These are phyloP conservation scores for Trametes gibbosa DNA, from an alignment of 768 basidiomycete genomes.

Conservation along the genomic window DNA sequence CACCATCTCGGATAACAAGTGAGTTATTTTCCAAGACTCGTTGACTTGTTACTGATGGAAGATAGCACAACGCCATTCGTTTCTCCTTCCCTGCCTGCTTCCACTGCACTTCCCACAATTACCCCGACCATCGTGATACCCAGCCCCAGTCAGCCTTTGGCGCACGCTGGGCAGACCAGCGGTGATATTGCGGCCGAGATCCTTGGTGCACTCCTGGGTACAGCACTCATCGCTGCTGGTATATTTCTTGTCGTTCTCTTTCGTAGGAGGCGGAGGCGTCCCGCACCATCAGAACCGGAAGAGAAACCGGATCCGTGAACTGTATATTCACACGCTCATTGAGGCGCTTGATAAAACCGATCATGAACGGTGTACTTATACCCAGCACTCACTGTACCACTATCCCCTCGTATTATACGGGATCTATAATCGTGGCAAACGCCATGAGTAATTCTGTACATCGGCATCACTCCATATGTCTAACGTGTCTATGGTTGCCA, in stretches of 20 bases:
- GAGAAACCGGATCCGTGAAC: neutral
- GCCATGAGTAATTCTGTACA: conserved; percentile 2
- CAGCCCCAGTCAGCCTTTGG: neutral
- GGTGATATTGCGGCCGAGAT: conserved; percentile 22
- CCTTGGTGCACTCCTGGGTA: conserved; percentile 19
- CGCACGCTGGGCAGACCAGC: conserved; percentile 5
- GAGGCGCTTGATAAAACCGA: neutral
- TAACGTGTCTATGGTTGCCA: neutral
- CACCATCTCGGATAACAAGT: conserved; percentile 21
- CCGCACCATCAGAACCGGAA: neutral
- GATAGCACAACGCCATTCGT: conserved; percentile 20
- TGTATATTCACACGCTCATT: neutral
- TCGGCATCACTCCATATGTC: neutral
- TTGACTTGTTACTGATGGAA: neutral
- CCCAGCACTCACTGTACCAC: neutral
- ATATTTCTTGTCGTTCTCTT: neutral
- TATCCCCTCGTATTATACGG: neutral
- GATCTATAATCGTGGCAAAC: neutral
- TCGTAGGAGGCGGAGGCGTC: conserved; percentile 8
- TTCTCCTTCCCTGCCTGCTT: conserved; percentile 14
- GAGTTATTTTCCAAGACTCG: neutral
- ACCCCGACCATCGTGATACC: conserved; percentile 14
- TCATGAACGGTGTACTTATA: neutral
- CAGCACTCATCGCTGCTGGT: conserved; percentile 1
- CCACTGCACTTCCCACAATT: conserved; percentile 12